Base-by-base conservation (phyloP, 2,329 filamentous ascomycete species). In the Sarocladiaceae sp. region DNA sequence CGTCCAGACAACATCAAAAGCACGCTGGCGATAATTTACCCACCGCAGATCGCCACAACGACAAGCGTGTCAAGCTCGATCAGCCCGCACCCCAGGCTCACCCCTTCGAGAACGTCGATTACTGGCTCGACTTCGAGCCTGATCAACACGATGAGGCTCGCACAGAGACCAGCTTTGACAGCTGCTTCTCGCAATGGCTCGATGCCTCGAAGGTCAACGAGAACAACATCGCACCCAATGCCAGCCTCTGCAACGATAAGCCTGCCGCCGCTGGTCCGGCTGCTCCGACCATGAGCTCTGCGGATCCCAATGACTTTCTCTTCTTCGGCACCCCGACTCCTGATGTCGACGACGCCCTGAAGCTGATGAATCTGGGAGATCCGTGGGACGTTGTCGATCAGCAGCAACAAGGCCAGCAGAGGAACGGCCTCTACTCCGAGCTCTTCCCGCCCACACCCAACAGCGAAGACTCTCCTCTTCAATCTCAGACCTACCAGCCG, bases 41-140 rank as follows among this genome's bases (percentile, higher is more conserved):
- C 13, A 42, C 26, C 9, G 26, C 39, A 11, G 39, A 42, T 29
- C 26, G 39, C 26, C 39, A 42, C 26, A 10, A 27, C 39, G 39
- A 42, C 24, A 42, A 42, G 18, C 39, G 39, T 16, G 19, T 42
- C 39, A 42, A 42, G 39, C 39, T 42, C 31, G 39, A 42, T 23
- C 23, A 42, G 26, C 39, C 39, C 9, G 34, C 34, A 23, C 39
- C 23, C 19, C 23, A 29, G n/a, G 39, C 39, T 20, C 39, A 42
- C 39, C 39, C 39, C 6, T 42, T 42, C 26, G 39, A 42, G 26
- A 42, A 42, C 39, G 39, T 42, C 24, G 39, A 42, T 16, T 42
- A 42, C 39, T 42, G 39, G 39, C 39, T 42, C 13, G 23, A 42
- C 23, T 42, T 42, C 39, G 39, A 42, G n/a, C 23, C 23, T n/a